Evolutionary conservation across 768 basidiomycete species (phyloP), one percentile per base, ranked within the genome.

Genomic region (Saitozyma sp.): DNA sequence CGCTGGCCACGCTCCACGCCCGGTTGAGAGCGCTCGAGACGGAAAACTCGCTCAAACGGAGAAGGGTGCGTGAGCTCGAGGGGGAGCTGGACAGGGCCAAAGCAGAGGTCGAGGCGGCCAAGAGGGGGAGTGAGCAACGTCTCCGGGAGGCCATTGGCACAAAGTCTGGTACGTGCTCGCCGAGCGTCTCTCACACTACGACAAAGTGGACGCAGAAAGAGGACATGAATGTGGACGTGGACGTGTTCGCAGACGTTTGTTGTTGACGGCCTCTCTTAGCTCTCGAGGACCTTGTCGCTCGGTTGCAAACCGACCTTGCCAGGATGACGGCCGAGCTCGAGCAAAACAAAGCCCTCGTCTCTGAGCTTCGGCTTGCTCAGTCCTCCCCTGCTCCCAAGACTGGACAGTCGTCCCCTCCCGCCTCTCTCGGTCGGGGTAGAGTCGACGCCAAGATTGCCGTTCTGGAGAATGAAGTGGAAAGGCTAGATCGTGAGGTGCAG

Each of bases 31-130:
- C 87, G 45, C 84, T 94, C 3, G 90, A 93, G 69, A 84, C 86
- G 0, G 90, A 95, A 72, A 94, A 94, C 67, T 83, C 87, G 5
- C 84, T 90, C 9, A 92, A 91, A 6, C 84, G 90, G 1, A 83
- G 89, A 29, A 84, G 92, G 16, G 89, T 96, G n/a, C 81, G 86
- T 43, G 92, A 95, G 73, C 83, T 96, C 2, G 93, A 96, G 78
- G 82, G 84, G 58, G 93, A 95, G 75, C 83, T 96, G 7, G 91
- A 95, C 64, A 84, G 85, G 13, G 71, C 70, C 39, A 73, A 61
- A 45, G 57, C 39, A 14, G 73, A 71, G 49, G 73, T 73, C 9
- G 67, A 93, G 50, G 88, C 90, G 2, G 84, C 83, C 1, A 81
- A 83, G 58, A 82, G 89, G 11, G 78, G 51, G 29, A 74, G 71